Base-by-base conservation (phyloP, 495 filamentous ascomycete species). In the Talaromyces borbonicus region DNA sequence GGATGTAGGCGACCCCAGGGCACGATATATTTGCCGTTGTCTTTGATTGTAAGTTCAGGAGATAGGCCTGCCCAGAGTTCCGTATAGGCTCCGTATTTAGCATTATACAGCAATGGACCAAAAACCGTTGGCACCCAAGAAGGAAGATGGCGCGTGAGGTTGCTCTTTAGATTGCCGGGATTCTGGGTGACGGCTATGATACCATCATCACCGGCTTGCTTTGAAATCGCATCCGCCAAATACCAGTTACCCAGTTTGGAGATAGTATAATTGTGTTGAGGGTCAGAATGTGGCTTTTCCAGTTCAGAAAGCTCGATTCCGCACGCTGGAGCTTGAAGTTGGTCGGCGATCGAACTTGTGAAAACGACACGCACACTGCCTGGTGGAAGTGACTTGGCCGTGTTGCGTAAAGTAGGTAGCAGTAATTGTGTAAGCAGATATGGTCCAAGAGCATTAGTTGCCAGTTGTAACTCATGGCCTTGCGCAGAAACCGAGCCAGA, bases 1-100 rank as follows among this genome's bases (percentile, higher is more conserved):
- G 54, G 52, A 47, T 61, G 49, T 3, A 60, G 2, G 3, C 64
- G 54, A 3, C 71, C 70, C 67, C 67, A 73, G 1, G 70, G 71
- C 4, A 68, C 30, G 0, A 65, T 39, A 50, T 67, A 71, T 11
- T 43, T 51, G 0, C 68, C 71, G 8, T 54, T 56, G 30, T 65
- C 52, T 30, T 51, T 46, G 4, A 52, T 33, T 9, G 12, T 53
- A 1, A 73, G 47, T 3, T 72, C 59, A 16, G 19, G 6, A 2
- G 66, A 63, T 11, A 72, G 39, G 0, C 60, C 67, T 2, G 71
- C 62, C 47, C 58, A 73, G 3, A 72, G 54, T 47, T 60, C 50
- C 2, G 65, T 72, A 24, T 68, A 60, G 1, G 71, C 68, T 1
- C 62, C 67, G 29, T 55, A 45, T 20, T 47, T 51, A 5, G 65